Evolutionary conservation across 2,329 filamentous ascomycete genomes (phyloP).

Genomic region (Nigrograna mackinnonii): DNA sequence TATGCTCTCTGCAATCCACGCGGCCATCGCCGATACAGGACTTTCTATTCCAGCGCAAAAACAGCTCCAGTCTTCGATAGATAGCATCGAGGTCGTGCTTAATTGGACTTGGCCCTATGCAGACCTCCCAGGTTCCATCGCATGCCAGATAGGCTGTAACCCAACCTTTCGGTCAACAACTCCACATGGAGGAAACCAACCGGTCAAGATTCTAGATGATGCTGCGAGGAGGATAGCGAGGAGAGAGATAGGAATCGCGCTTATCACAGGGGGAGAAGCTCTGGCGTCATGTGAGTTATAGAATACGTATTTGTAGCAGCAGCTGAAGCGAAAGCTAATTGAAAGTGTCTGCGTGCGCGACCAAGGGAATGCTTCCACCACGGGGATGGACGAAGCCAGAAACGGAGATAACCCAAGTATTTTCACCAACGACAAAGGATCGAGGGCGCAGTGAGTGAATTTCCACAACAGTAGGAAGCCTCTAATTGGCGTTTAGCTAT

Average conservation of each 20-base stretch:
- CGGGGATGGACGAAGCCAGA: slow-evolving; percentile 60
- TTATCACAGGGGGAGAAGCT: slow-evolving; percentile 68
- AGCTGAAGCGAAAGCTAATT: too few species aligned
- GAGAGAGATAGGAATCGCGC: slow-evolving; percentile 58
- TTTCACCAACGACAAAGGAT: slow-evolving; percentile 54
- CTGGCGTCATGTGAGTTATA: slow-evolving; percentile 60
- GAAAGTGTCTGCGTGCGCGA: slow-evolving; percentile 58
- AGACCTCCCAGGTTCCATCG: slow-evolving; percentile 60
- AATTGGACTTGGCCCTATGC: slow-evolving; percentile 70
- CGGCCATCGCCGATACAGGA: slow-evolving; percentile 58
- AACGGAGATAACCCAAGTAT: slow-evolving; percentile 51
- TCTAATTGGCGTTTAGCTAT: slow-evolving; percentile 46
- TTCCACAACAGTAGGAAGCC: slow-evolving; percentile 44
- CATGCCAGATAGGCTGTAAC: slow-evolving; percentile 51
- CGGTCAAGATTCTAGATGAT: slow-evolving; percentile 64
- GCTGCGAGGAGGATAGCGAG: slow-evolving; percentile 61
- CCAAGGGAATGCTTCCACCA: slow-evolving; percentile 58
- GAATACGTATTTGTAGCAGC: too few species aligned
- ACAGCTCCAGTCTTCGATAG: slow-evolving; percentile 52
- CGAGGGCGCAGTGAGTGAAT: too few species aligned
- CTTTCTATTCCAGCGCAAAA: slow-evolving; percentile 29
- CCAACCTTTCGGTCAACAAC: slow-evolving; percentile 55
- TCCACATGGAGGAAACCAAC: slow-evolving; percentile 66
- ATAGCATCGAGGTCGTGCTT: slow-evolving; percentile 62
- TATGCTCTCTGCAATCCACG: slow-evolving; percentile 60